Base-by-base conservation (phyloP, 176 grass and related monocot genomes). In the Thinopyrum elongatum region DNA sequence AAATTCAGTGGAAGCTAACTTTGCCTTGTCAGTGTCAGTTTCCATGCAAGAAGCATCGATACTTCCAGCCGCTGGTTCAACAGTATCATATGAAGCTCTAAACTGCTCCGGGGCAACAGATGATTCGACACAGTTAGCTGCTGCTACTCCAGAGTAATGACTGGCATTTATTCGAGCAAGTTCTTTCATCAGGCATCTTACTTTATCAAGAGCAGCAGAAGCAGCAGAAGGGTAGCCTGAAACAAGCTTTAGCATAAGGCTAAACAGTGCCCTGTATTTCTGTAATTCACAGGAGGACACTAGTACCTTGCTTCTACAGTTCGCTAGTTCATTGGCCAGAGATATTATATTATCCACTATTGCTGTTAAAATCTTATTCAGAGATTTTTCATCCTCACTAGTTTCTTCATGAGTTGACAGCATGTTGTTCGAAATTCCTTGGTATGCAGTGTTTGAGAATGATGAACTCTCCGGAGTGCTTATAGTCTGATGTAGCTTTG, bases 231-330 rank as follows among this genome's bases (percentile, higher is more conserved):
- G 90, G 80, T 95, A 95, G 29, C 76, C 80, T 65, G 64, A 73
- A 80, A 89, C 82, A 83, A 98, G 89, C 75, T 88, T 87, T 77
- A 86, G 87, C 82, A 90, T 84, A 87, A 91, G 87, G 19, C 42
- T 81, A 28, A 95, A 85, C 29, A 68, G 82, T 31, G 38, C 72
- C 89, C 72, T 94, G 39, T 44, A 78, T 57, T 82, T 85, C 36
- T 90, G 78, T 60, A 88, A 77, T 78, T 92, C 86, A 66, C 72
- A 51, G 25, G 25, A 82, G 28, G 77, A 61, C 58, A 82, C 11
- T 33, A 36, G 70, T 82, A 78, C 51, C 33, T 85, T 82, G 59
- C 65, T 78, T 79, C 79, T 74, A 44, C 77, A 41, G 29, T 11
- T 51, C 19, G 59, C 35, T 51, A 76, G 65, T 78, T 92, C 62